phyloP scores from a whole-genome alignment of 164 flowering plant species.

The Vitis labrusca region DNA sequence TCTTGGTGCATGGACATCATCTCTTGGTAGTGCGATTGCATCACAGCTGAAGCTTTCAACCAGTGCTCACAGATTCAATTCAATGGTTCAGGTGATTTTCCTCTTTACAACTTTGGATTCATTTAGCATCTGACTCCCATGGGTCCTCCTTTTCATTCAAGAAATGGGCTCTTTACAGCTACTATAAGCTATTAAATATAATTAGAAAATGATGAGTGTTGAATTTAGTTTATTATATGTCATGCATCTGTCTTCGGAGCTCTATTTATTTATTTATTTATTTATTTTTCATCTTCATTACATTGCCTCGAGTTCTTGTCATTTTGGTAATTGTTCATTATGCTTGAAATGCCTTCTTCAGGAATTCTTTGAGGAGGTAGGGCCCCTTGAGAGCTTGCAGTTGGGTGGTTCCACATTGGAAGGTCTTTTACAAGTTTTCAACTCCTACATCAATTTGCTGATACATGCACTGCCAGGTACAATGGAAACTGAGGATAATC shows the following conservation, averaged over 20 bases:
- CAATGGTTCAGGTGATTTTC: constrained; percentile 84
- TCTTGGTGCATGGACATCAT: constrained; percentile 23
- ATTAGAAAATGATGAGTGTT: too few relatives aligned
- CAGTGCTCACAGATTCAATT: constrained; percentile 83
- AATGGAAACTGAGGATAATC: constrained; percentile 62
- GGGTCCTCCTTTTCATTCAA: too few relatives aligned
- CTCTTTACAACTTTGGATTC: too few relatives aligned
- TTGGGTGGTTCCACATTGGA: constrained; percentile 71
- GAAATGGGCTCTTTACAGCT: too few relatives aligned
- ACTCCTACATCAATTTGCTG: constrained; percentile 64
- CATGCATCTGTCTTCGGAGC: too few relatives aligned
- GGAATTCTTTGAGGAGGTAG: constrained; percentile 72
- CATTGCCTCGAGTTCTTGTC: too few relatives aligned
- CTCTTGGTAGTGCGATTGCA: constrained; percentile 28
- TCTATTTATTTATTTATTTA: too few relatives aligned
- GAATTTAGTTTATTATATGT: too few relatives aligned
- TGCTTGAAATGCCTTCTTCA: constrained; percentile 21
- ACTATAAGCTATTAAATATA: too few relatives aligned
- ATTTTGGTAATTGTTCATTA: background rate
- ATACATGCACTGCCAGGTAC: constrained; percentile 85
- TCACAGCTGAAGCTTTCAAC: constrained; percentile 80
- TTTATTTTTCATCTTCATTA: too few relatives aligned
- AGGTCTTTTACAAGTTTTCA: constrained; percentile 75
- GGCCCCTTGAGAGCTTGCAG: constrained; percentile 46
- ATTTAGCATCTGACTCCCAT: too few relatives aligned